Evolutionary conservation across 257 asterid genomes (phyloP), one percentile per base, ranked within the genome.

Genomic region (Vinca minor): DNA sequence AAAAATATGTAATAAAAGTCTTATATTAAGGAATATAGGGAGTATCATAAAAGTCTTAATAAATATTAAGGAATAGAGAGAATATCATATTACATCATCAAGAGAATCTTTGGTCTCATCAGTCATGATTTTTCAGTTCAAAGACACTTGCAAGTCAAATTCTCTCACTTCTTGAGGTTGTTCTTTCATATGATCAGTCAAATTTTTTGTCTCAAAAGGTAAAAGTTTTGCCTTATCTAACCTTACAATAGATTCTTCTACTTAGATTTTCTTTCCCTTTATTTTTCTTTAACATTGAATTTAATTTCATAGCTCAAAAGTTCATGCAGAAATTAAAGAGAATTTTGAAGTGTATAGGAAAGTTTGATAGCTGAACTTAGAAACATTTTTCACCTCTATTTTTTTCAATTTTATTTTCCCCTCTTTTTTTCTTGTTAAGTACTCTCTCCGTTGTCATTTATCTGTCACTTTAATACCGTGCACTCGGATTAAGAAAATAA

Each of bases 81-180:
- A 61, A 67, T 53, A 31, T 61, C 29, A 39, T 42, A 10, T 13
- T 6, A 17, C 50, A 54, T 72, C 60, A 76, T 57, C 54, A 71
- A 49, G 63, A 53, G 89, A 79, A 83, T 84, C 87, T 87, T 81
- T 78, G 73, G 85, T 77, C 81, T 74, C 71, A 45, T 82, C 89
- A 73, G 81, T 76, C 74, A 65, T 70, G 76, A 78, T 74, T 58
- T 74, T 71, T 75, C 81, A 69, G 77, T 75, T 62, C 64, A n/a
- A 59, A 49, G 35, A 28, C 68, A 64, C 78, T 70, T 72, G 31
- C n/a, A n/a, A n/a, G 69, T 62, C 74, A 69, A 68, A 72, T 60
- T 52, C 65, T 11, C 3, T 62, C 7, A 3, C 41, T 72, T 58
- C 39, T 54, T 35, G 50, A 20, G 34, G n/a, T 13, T 67, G 38